Evolutionary conservation across 2,329 filamentous ascomycete species (phyloP), one percentile per base, ranked within the genome.

Genomic region (Huntiella abstrusa): DNA sequence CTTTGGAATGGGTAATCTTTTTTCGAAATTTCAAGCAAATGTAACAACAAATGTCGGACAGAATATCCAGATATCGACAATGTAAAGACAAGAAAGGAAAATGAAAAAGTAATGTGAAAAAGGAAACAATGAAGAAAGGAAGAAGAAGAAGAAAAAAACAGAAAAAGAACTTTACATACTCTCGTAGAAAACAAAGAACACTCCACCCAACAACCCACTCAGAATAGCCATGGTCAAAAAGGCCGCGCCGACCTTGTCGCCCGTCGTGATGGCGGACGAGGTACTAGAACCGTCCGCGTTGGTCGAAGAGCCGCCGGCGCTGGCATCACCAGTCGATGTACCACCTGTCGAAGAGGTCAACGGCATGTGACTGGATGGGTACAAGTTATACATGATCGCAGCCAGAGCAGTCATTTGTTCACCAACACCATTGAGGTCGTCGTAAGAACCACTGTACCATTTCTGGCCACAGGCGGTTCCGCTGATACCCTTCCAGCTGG

Each of bases 361-460:
- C 0, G 74, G 69, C 1, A 59, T 59, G 11, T 59, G 55, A 2
- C 54, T 54, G n/a, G 59, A 56, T 37, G 63, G 58, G 36, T 75
- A 60, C 8, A 81, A 62, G 38, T 69, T 71, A 48, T 75, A 76
- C 58, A 75, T 74, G 52, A 83, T 62, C 10, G 77, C 69, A 19
- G 72, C 69, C 19, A 82, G 63, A 0, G 75, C 77, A 53, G 71
- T 77, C 70, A 83, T 80, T 64, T 83, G 75, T 58, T 80, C 67
- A 37, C 80, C 79, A 6, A 83, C 76, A 46, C 79, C 79, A 10
- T 63, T 64, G 15, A 62, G 56, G 4, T 71, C 73, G 55, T 83
- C 80, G 54, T 72, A 83, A 2, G 53, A 57, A 4, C 59, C 60
- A 15, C 59, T 61, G 5, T 60, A 54, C 80, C 80, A 84, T 45